Percentiles rank a stretch among this genome's conserved stretches.
phyloP scores from a whole-genome alignment of 805 yeast genomes.

The Kuraishia floccosa region DNA sequence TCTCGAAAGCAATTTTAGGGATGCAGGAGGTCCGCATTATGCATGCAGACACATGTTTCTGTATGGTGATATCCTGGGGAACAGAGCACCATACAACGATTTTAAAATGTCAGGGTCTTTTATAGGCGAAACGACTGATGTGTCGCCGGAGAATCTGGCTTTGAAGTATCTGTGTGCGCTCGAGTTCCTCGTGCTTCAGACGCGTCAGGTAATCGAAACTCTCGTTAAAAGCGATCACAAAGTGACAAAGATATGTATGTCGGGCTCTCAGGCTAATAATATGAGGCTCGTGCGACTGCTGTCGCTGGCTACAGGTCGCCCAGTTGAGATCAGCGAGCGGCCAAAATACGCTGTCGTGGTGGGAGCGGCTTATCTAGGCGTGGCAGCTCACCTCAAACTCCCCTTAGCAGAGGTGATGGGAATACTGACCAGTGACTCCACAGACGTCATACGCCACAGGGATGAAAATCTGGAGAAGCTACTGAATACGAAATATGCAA shows the following conservation, averaged over 20 bases:
- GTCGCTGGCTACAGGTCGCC: slow-evolving; percentile 10
- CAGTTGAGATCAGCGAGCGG: slow-evolving; percentile 3
- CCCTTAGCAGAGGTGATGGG: no score
- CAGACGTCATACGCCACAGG: background rate
- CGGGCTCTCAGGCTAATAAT: slow-evolving; percentile 47
- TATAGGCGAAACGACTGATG: slow-evolving; percentile 33
- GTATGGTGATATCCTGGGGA: slow-evolving; percentile 49
- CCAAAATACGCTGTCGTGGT: slow-evolving; percentile 1
- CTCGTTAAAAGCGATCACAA: slow-evolving; percentile 11
- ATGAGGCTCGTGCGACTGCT: slow-evolving; percentile 22
- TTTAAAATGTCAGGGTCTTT: slow-evolving; percentile 34
- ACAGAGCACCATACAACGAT: slow-evolving; percentile 45
- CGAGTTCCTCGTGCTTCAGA: slow-evolving; percentile 43
- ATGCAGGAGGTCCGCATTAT: slow-evolving; percentile 2
- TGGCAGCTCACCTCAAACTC: no score
- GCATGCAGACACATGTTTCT: slow-evolving; percentile 25
- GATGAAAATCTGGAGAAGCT: slow-evolving; percentile 5
- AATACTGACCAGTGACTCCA: background rate
- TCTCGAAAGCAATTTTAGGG: background rate
- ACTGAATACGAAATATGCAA: slow-evolving; percentile 12
- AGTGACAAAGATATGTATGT: slow-evolving; percentile 23
- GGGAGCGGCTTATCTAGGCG: slow-evolving; percentile 5
- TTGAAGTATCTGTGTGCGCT: slow-evolving; percentile 31
- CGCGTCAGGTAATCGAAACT: slow-evolving; percentile 25
- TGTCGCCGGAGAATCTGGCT: slow-evolving; percentile 20